These are phyloP conservation scores for Diaporthe citriasiana DNA, from an alignment of 2,329 filamentous ascomycete genomes.

Conservation along the genomic window DNA sequence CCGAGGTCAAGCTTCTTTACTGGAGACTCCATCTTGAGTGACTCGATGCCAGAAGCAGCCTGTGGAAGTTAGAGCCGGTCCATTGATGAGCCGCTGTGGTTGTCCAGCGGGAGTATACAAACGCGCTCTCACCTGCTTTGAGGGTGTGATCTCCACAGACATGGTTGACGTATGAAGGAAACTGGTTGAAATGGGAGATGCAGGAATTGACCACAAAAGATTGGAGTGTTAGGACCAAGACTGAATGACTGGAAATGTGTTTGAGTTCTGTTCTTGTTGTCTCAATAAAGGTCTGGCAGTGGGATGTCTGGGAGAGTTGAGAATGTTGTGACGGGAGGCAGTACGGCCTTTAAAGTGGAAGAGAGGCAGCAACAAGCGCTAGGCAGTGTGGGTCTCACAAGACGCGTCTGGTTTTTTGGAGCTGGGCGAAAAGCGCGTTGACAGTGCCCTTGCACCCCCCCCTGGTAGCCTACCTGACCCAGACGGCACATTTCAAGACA, in stretches of 20 bases:
- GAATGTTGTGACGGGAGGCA: constrained; percentile 21
- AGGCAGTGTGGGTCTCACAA: constrained; percentile 32
- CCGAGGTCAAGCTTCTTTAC: constrained; percentile 90
- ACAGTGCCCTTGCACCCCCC: constrained; percentile 5
- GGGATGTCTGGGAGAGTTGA: constrained; percentile 19
- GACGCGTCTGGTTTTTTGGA: constrained; percentile 37
- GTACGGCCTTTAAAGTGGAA: constrained; percentile 34
- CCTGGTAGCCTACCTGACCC: constrained; percentile 1
- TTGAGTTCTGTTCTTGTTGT: constrained; percentile 14
- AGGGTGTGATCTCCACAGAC: constrained; percentile 72
- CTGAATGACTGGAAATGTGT: constrained; percentile 10
- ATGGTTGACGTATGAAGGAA: constrained; percentile 63
- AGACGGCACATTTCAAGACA: constrained; percentile 30
- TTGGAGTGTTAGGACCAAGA: constrained; percentile 24
- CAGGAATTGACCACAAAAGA: constrained; percentile 12
- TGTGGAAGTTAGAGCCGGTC: constrained; percentile 60
- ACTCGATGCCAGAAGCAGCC: constrained; percentile 89
- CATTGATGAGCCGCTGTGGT: constrained; percentile 42
- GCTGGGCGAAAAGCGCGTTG: constrained; percentile 34
- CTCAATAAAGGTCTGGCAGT: constrained; percentile 9
- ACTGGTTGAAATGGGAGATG: constrained; percentile 54
- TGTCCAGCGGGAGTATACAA: constrained; percentile 26
- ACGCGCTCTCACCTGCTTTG: constrained; percentile 50
- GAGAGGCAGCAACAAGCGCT: constrained; percentile 28
- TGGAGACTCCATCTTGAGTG: constrained; percentile 93